These are phyloP conservation scores for Apiotrichum sp. DNA, from an alignment of 1,284 basidiomycete genomes.

Conservation along the genomic window DNA sequence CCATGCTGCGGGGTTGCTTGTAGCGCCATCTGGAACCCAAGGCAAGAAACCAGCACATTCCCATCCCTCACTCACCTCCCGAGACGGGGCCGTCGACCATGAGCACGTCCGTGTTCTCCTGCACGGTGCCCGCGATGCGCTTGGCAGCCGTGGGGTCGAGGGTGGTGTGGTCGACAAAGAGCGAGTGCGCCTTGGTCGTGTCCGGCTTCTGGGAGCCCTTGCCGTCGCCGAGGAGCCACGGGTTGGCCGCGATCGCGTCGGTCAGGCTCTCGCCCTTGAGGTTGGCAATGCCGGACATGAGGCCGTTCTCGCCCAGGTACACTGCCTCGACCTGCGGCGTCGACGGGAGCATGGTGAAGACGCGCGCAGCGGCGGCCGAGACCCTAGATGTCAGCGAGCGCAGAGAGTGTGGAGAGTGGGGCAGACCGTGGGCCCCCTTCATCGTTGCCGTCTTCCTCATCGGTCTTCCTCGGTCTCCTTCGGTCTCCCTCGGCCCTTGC, in stretches of 20 bases:
- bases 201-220: neutral
- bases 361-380: conserved; percentile 41
- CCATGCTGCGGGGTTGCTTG: too few species aligned
- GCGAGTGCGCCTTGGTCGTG: conserved; percentile 24
- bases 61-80: conserved; percentile 25
- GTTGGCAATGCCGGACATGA: conserved; percentile 38
- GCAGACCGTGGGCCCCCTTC: too few species aligned
- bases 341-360: conserved; percentile 51
- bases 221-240: conserved; percentile 9
- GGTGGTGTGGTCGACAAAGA: conserved; percentile 44
- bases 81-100: conserved; percentile 45
- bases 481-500: neutral
- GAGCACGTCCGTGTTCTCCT: conserved; percentile 17
- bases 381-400: conserved; percentile 31
- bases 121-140: conserved; percentile 29
- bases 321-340: conserved; percentile 48
- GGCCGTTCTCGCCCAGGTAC: conserved; percentile 38
- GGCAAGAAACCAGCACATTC: too few species aligned
- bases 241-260: conserved; percentile 42
- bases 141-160: conserved; percentile 39
- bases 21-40: too few species aligned
- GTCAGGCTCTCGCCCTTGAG: conserved; percentile 46
- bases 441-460: too few species aligned
- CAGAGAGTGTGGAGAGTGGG: too few species aligned
- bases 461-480: too few species aligned